Percentiles rank a stretch among this genome's conserved stretches.
Conservation (phyloP, 805 yeast genomes). For the Zygotorulaspora sp. region DNA sequence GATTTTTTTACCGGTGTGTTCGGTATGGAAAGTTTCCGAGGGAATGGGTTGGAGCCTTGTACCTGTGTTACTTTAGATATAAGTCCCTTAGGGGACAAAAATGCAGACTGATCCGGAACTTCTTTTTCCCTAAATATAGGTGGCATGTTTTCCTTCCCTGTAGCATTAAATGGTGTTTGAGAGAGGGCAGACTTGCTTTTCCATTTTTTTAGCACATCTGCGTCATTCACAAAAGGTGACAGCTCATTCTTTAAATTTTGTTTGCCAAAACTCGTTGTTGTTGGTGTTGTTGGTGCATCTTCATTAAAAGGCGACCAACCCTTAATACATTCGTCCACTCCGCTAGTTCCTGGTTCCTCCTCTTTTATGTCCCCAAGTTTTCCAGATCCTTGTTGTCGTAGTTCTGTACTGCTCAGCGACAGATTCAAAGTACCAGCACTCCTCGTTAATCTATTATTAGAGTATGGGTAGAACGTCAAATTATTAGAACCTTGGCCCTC, state of each 20-base stretch:
- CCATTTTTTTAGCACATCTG: conserved; percentile 21
- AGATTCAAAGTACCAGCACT: conserved; percentile 50
- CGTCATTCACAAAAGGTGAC: conserved; percentile 32
- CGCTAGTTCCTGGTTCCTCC: conserved; percentile 16
- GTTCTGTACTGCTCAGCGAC: conserved; percentile 39
- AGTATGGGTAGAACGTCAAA: conserved; percentile 29
- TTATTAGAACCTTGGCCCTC: conserved; percentile 18
- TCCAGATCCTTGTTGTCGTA: conserved; percentile 6
- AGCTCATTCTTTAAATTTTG: conserved; percentile 30
- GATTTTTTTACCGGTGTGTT: conserved; percentile 34
- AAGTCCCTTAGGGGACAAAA: conserved; percentile 26
- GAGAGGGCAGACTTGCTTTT: conserved; percentile 15
- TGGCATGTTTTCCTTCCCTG: conserved; percentile 8
- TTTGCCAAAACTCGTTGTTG: conserved; percentile 18
- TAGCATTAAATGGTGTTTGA: conserved; percentile 9
- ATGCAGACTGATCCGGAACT: conserved; percentile 28
- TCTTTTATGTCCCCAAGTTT: conserved; percentile 13
- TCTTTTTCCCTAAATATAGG: conserved; percentile 7
- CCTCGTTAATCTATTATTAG: conserved; percentile 40
- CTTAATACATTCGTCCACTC: conserved; percentile 22
- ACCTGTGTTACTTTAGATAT: conserved; percentile 26
- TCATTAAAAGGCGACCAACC: conserved; percentile 30
- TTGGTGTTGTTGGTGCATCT: conserved; percentile 18
- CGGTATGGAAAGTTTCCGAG: conserved; percentile 27
- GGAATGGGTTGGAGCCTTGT: conserved; percentile 14